These are phyloP conservation scores for Chrysosporium keratinophilum DNA, from an alignment of 2,329 filamentous ascomycete genomes.

Conservation along the genomic window DNA sequence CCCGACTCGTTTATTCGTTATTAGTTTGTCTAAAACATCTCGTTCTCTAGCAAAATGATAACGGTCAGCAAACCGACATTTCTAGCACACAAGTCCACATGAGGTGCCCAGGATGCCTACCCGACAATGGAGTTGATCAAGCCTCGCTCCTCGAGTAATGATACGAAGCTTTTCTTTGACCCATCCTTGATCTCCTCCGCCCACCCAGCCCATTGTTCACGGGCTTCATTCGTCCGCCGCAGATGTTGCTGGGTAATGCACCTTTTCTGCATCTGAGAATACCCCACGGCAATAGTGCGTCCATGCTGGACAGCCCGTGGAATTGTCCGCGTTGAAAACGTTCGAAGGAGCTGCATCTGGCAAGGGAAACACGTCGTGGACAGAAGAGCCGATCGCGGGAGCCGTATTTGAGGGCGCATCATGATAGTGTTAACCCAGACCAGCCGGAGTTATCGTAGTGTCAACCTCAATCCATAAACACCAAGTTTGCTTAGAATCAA, in stretches of 20 bases:
- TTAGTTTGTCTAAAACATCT: slow-evolving; percentile 34
- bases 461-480: background rate
- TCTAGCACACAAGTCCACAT: background rate
- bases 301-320: background rate
- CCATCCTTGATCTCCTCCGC: slow-evolving; percentile 37
- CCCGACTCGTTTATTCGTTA: slow-evolving; percentile 38
- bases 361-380: slow-evolving; percentile 1
- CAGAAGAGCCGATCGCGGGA: background rate
- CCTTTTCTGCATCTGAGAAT: slow-evolving; percentile 19
- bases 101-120: background rate
- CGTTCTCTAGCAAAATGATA: slow-evolving; percentile 26
- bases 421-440: background rate
- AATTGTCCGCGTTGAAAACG: background rate
- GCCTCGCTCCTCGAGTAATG: slow-evolving; percentile 38
- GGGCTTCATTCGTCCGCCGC: slow-evolving; percentile 31
- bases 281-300: background rate
- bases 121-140: slow-evolving; percentile 40
- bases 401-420: slow-evolving; percentile 1
- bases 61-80: background rate
- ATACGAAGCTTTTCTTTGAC: slow-evolving; percentile 35
- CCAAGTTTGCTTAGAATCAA: background rate
- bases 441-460: no score
- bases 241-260: slow-evolving; percentile 31
- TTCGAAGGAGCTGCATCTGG: background rate
- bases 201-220: slow-evolving; percentile 31